Percentiles rank a stretch among this genome's conserved stretches.
Conservation (phyloP, 768 basidiomycete species). For the Nidularia pulvinata region DNA sequence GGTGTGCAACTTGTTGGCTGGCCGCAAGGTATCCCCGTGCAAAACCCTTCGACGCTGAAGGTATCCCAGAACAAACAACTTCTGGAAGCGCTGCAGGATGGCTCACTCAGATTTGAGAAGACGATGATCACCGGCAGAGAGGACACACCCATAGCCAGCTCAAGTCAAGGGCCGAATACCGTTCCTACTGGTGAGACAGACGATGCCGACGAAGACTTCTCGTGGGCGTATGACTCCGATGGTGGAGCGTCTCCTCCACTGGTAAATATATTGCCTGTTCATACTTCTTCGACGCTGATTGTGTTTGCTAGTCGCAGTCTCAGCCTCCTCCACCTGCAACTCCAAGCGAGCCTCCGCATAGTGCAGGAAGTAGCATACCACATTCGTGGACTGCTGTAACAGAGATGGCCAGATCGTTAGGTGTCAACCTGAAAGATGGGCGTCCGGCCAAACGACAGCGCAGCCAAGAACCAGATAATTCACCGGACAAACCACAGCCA, state of each 20-base stretch:
- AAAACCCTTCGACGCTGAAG: constrained; percentile 64
- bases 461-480: neutral
- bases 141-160: neutral
- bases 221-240: constrained; percentile 41
- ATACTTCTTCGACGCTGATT: neutral
- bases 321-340: too few relatives aligned
- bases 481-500: too few relatives aligned
- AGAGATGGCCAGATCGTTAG: neutral
- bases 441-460: neutral
- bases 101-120: constrained; percentile 48
- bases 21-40: constrained; percentile 55
- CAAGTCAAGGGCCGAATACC: neutral
- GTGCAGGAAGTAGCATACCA: neutral
- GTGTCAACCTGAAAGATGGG: neutral
- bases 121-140: constrained; percentile 4
- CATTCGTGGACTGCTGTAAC: neutral
- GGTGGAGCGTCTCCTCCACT: constrained; percentile 13
- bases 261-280: constrained; percentile 1
- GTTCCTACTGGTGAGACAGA: constrained; percentile 5
- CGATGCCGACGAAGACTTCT: constrained; percentile 30
- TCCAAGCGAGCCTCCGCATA: too few relatives aligned
- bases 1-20: constrained; percentile 65
- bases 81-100: constrained; percentile 45
- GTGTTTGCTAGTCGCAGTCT: neutral
- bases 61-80: constrained; percentile 51